Evolutionary conservation across 495 filamentous ascomycete genomes (phyloP).

Genomic region (Tetracladium marchalianum): DNA sequence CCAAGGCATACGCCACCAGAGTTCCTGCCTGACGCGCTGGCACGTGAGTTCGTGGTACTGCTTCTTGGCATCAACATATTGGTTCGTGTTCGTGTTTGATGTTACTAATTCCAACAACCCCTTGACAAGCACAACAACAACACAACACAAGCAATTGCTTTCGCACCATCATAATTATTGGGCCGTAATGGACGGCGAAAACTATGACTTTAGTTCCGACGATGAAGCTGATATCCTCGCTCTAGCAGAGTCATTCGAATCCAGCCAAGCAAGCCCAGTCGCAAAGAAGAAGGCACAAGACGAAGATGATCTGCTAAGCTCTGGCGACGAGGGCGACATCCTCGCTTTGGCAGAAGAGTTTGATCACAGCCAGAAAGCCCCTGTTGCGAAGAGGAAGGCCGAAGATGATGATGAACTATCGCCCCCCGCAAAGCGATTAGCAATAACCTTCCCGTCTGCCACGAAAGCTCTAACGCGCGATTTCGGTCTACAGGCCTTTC

Average conservation of each 20-base stretch:
- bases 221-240: slow-evolving; percentile 9
- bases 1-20: too few relatives aligned
- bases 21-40: too few relatives aligned
- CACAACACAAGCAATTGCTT: too few relatives aligned
- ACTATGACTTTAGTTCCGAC: slow-evolving; percentile 7
- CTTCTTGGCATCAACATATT: too few relatives aligned
- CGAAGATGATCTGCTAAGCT: slow-evolving; percentile 8
- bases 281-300: too few relatives aligned
- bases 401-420: not conserved
- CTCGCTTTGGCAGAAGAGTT: not conserved
- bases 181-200: not conserved
- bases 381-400: slow-evolving; percentile 6
- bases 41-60: too few relatives aligned
- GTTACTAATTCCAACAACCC: too few relatives aligned
- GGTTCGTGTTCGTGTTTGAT: too few relatives aligned
- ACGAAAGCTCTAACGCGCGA: slow-evolving; percentile 27
- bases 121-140: too few relatives aligned
- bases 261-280: not conserved
- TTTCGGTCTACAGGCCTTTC: slow-evolving; percentile 38
- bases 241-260: too few relatives aligned
- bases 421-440: slow-evolving; percentile 8
- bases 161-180: too few relatives aligned
- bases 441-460: slow-evolving; percentile 14
- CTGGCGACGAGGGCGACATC: slow-evolving; percentile 4
- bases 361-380: not conserved